Evolutionary conservation across 2,329 filamentous ascomycete species (phyloP).

Genomic region (Calonectria honghensis): DNA sequence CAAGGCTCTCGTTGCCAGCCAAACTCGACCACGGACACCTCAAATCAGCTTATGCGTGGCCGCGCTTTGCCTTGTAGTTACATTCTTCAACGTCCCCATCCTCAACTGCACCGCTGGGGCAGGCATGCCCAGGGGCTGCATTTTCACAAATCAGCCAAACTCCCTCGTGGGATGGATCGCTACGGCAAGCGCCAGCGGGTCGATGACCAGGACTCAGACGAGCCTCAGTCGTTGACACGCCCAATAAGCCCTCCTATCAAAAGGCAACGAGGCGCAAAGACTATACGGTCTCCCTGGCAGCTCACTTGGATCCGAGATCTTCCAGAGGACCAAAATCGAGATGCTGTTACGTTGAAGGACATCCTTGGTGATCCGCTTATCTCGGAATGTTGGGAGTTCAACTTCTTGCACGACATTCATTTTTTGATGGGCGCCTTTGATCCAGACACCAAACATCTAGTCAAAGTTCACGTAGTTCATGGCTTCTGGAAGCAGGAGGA

Average conservation of each 20-base stretch:
- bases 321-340: constrained; percentile 75
- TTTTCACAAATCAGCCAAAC: neutral
- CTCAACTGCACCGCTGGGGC: neutral
- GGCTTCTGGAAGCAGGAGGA: constrained; percentile 82
- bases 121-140: neutral
- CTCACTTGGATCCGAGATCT: constrained; percentile 82
- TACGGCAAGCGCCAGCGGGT: constrained; percentile 58
- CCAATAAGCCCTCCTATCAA: constrained; percentile 70
- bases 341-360: constrained; percentile 79
- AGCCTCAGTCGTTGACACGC: constrained; percentile 57
- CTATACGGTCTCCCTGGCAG: constrained; percentile 79
- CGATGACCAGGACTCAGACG: constrained; percentile 41
- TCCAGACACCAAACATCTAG: constrained; percentile 67
- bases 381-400: constrained; percentile 82
- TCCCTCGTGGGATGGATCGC: constrained; percentile 54
- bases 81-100: neutral
- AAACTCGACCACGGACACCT: neutral
- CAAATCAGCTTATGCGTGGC: neutral
- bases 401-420: constrained; percentile 77
- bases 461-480: constrained; percentile 75
- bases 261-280: constrained; percentile 48
- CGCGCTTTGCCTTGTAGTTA: neutral
- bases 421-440: constrained; percentile 75
- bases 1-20: neutral
- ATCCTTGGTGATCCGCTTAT: constrained; percentile 85